phyloP scores from a whole-genome alignment of 805 yeast genomes.

The Starmera dryadoides region DNA sequence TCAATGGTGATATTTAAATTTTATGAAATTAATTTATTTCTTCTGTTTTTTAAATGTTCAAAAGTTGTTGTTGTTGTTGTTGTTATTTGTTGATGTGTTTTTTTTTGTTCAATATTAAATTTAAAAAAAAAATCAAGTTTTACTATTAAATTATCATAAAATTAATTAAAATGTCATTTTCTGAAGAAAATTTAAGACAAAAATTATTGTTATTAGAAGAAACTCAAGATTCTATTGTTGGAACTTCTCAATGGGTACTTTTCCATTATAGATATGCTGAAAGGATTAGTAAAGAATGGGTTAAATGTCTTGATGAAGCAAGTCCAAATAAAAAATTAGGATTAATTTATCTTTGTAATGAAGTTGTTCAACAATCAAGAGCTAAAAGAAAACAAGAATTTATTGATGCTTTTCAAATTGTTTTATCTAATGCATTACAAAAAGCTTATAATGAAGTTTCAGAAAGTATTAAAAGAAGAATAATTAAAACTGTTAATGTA shows the following conservation, averaged over 20 bases:
- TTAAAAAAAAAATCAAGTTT: too few relatives aligned
- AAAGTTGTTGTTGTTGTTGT: too few relatives aligned
- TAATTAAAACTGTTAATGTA: slow-evolving; percentile 44
- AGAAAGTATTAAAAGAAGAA: slow-evolving; percentile 23
- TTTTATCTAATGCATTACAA: slow-evolving; percentile 35
- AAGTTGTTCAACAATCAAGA: slow-evolving; percentile 72
- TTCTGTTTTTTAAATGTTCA: too few relatives aligned
- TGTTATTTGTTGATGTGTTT: too few relatives aligned
- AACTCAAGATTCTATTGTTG: slow-evolving; percentile 65
- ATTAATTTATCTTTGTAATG: slow-evolving; percentile 68
- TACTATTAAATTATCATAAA: neutral
- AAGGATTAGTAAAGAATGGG: slow-evolving; percentile 49
- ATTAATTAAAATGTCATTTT: slow-evolving; percentile 33
- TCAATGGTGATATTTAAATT: too few relatives aligned
- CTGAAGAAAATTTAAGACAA: slow-evolving; percentile 39
- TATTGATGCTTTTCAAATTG: slow-evolving; percentile 45
- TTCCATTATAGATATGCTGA: slow-evolving; percentile 57
- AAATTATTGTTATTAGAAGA: slow-evolving; percentile 44
- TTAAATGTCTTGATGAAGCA: slow-evolving; percentile 24
- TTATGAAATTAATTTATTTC: too few relatives aligned
- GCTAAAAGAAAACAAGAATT: slow-evolving; percentile 55
- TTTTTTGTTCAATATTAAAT: too few relatives aligned
- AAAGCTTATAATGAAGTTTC: slow-evolving; percentile 15
- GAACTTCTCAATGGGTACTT: slow-evolving; percentile 67
- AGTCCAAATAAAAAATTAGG: slow-evolving; percentile 41